Conservation (phyloP, 208 protist species). For the Tetramitus jugosus region DNA sequence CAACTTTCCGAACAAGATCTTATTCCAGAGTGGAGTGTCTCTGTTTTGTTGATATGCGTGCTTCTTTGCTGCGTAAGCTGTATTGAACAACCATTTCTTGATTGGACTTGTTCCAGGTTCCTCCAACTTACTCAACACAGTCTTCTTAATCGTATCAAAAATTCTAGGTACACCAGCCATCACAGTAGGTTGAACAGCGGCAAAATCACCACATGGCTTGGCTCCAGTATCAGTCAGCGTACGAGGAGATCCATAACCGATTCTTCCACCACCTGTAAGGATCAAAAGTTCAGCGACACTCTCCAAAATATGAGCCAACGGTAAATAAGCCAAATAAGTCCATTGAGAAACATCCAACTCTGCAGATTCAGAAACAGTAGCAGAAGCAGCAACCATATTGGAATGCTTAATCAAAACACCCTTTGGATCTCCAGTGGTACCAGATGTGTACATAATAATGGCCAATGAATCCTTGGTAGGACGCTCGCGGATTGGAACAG, state of each 20-base stretch:
- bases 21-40: constrained; percentile 34
- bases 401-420: background rate
- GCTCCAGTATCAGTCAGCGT: background rate
- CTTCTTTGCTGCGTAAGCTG: background rate
- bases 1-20: constrained; percentile 31
- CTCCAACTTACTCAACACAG: constrained; percentile 4
- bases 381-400: background rate
- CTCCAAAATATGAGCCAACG: constrained; percentile 20
- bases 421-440: constrained; percentile 5
- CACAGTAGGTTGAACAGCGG: background rate
- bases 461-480: background rate
- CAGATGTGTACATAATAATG: constrained; percentile 12
- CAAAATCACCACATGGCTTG: constrained; percentile 6
- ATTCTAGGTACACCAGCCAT: constrained; percentile 26
- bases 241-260: background rate
- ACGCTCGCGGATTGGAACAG: background rate
- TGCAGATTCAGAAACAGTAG: background rate
- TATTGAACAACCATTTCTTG: background rate
- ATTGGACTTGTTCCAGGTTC: background rate
- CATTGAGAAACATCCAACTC: background rate
- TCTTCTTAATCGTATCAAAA: constrained; percentile 26
- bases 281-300: background rate
- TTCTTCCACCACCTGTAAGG: background rate
- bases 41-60: background rate
- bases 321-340: constrained; percentile 6